These are phyloP conservation scores for Mycena galopus DNA, from an alignment of 768 basidiomycete species.

Conservation along the genomic window DNA sequence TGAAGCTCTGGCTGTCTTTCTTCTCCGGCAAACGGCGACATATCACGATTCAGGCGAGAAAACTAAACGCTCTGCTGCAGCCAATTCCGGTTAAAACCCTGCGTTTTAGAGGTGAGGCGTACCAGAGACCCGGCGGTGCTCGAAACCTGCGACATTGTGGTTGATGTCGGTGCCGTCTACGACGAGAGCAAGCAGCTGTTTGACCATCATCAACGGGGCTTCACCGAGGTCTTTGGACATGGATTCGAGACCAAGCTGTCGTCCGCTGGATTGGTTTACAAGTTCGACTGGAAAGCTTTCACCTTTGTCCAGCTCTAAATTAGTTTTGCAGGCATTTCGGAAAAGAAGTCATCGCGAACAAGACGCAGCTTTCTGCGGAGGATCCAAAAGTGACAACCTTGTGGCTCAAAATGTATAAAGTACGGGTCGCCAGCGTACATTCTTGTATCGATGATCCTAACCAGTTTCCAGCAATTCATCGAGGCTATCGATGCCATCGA, in stretches of 20 bases:
- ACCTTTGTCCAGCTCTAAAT: neutral
- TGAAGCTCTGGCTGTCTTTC: slow-evolving; percentile 93
- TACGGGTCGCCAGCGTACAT: slow-evolving; percentile 42
- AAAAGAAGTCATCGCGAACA: slow-evolving; percentile 82
- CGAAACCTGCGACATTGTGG: slow-evolving; percentile 90
- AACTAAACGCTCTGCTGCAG: neutral
- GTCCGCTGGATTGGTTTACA: slow-evolving; percentile 95
- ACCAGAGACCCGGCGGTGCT: slow-evolving; percentile 79
- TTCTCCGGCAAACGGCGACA: slow-evolving; percentile 81
- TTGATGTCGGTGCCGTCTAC: slow-evolving; percentile 96
- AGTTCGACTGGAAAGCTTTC: slow-evolving; percentile 63
- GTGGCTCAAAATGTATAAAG: slow-evolving; percentile 93
- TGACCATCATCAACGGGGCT: slow-evolving; percentile 97
- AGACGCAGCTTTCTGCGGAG: slow-evolving; percentile 60
- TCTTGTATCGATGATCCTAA: slow-evolving; percentile 10
- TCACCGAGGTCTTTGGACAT: slow-evolving; percentile 89
- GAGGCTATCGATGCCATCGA: slow-evolving; percentile 96
- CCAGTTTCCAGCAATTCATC: slow-evolving; percentile 78
- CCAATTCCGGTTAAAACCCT: slow-evolving; percentile 15
- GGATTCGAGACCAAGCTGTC: slow-evolving; percentile 92
- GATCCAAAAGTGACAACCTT: slow-evolving; percentile 78
- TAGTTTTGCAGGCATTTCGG: slow-evolving; percentile 81
- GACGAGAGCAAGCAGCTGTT: slow-evolving; percentile 83
- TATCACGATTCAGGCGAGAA: slow-evolving; percentile 81
- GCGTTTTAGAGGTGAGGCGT: slow-evolving; percentile 69